Base-by-base conservation (phyloP, 176 grass and related monocot genomes). In the Phragmites australis region DNA sequence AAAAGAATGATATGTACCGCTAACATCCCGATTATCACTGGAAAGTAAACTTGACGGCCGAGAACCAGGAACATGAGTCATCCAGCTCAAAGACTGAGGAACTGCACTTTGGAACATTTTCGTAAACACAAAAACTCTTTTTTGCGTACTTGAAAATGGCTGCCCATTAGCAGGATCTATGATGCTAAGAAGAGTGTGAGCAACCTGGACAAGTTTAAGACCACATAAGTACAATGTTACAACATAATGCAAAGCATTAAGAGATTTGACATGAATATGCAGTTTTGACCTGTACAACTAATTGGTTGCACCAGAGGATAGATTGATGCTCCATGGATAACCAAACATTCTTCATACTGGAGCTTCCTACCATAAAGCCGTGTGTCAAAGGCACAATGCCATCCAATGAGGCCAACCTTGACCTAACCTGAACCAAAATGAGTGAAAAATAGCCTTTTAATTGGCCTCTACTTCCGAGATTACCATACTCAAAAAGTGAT, bases 241-340 rank as follows among this genome's bases (percentile, higher is more conserved):
- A 63, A 80, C 31, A 85, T 67, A 54, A 5, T 84, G 17, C 19
- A 84, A n/a, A 83, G 16, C 25, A 53, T 34, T 46, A 72, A 41
- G 48, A 44, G 37, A 84, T 51, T 82, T 85, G 49, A 50, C 30
- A 81, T 14, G 11, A 40, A 34, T 65, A 32, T 21, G 34, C 16
- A 49, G 17, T 73, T 52, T 62, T 56, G 49, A 94, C 96, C 90
- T 98, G 96, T 87, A 91, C 90, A 77, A 87, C 95, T 65, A 98
- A 89, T 82, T 98, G 95, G 87, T 98, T 98, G 81, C 95, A 98
- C 95, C 95, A 98, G 32, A 98, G 88, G 81, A 98, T 98, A 78
- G 86, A 82, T 60, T 98, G 95, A 74, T 98, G 95, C 42, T 98
- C 95, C 86, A 93, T 94, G 78, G 95, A 98, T 71, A 98, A 77